A percentile compares a stretch with the other conserved stretches of the same genome.
phyloP scores from a whole-genome alignment of 129 eudicot genomes.

The Cynara cardunculus region DNA sequence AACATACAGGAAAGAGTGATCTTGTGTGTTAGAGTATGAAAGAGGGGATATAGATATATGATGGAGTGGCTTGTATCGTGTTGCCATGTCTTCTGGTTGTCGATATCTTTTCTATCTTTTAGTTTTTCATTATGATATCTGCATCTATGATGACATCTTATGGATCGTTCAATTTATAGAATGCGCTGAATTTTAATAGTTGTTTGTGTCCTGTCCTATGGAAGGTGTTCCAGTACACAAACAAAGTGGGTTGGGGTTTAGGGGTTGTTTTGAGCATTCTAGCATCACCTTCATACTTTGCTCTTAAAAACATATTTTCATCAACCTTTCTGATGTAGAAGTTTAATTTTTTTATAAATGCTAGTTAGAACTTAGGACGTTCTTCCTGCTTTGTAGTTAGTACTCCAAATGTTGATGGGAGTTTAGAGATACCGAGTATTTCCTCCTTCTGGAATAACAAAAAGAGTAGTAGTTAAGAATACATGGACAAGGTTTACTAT shows the following conservation, averaged over 20 bases:
- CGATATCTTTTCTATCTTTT: not conserved
- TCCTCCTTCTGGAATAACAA: not conserved
- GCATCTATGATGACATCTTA: not conserved
- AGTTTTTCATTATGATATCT: not conserved
- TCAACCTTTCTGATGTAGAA: not conserved
- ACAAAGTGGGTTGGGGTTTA: not conserved
- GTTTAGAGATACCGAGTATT: not conserved
- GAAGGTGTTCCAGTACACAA: not conserved
- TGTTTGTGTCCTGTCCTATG: not conserved
- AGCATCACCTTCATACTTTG: not conserved
- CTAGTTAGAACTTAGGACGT: not conserved
- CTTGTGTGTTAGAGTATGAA: not conserved
- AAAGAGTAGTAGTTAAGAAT: not conserved
- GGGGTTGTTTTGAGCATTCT: not conserved
- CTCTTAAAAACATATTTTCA: not conserved
- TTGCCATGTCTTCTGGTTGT: not conserved
- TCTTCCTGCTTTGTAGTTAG: not conserved
- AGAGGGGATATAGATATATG: not conserved
- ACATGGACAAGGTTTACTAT: not conserved
- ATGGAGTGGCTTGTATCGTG: not conserved
- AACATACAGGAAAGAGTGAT: not conserved
- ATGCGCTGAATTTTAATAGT: not conserved
- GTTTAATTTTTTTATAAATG: not conserved
- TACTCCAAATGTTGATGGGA: not conserved
- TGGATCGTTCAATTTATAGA: not conserved